phyloP scores from a whole-genome alignment of 2,329 filamentous ascomycete species.

The Beauveria asiatica region DNA sequence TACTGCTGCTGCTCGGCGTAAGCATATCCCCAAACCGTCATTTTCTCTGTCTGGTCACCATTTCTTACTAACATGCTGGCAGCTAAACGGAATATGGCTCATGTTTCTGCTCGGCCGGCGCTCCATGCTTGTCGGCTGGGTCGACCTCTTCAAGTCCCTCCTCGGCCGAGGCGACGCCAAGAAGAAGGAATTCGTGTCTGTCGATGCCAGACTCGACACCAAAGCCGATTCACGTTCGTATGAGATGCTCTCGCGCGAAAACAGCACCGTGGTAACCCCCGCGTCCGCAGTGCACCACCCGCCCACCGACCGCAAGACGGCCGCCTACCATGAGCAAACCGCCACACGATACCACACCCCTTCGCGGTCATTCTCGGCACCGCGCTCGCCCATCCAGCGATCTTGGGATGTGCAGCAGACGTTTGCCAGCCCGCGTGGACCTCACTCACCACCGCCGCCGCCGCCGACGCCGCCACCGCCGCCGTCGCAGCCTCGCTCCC shows the following conservation, averaged over 20 bases:
- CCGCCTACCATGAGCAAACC: slow-evolving; percentile 46
- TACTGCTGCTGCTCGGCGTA: slow-evolving; percentile 74
- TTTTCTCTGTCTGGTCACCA: not conserved
- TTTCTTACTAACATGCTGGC: not conserved
- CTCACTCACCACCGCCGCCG: not conserved
- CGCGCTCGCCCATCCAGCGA: slow-evolving; percentile 36
- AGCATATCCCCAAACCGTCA: slow-evolving; percentile 24
- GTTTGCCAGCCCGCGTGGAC: slow-evolving; percentile 24
- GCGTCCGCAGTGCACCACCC: slow-evolving; percentile 29
- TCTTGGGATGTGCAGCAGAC: slow-evolving; percentile 36
- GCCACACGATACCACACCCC: slow-evolving; percentile 47
- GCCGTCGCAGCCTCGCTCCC: not conserved
- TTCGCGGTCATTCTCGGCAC: slow-evolving; percentile 47
- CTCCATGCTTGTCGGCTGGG: slow-evolving; percentile 82
- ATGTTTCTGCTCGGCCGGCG: slow-evolving; percentile 72
- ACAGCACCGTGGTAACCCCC: slow-evolving; percentile 46
- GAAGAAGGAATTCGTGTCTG: slow-evolving; percentile 79
- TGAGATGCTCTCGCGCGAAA: slow-evolving; percentile 66
- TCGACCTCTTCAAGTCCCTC: slow-evolving; percentile 48
- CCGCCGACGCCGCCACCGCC: not conserved
- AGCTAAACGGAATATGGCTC: slow-evolving; percentile 80
- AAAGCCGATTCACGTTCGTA: slow-evolving; percentile 62
- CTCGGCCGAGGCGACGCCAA: slow-evolving; percentile 31
- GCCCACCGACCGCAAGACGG: slow-evolving; percentile 34
- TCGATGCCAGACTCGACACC: slow-evolving; percentile 60